Percentiles rank a stretch among this genome's conserved stretches.
Evolutionary conservation across 192 early-diverging fungal genomes (phyloP).

Genomic region (Mortierella hygrophila): DNA sequence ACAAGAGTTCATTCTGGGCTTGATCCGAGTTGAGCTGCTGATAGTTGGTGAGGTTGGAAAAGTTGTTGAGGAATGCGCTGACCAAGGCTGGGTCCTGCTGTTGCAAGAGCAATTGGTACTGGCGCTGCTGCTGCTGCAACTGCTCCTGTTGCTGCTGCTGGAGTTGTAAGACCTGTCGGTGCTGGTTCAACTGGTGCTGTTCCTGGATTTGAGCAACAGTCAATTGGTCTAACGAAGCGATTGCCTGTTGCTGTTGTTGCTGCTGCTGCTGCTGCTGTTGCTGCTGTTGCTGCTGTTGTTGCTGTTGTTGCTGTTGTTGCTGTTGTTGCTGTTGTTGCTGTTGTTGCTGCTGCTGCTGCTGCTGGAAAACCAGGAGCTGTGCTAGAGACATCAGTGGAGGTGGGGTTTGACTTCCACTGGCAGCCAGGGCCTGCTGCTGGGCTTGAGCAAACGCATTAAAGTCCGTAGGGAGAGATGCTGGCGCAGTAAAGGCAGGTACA

Average conservation of each 20-base stretch:
- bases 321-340: too few relatives aligned
- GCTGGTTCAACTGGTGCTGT: slow-evolving; percentile 19
- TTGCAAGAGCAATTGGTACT: slow-evolving; percentile 19
- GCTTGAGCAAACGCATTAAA: slow-evolving; percentile 41
- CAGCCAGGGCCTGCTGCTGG: slow-evolving; percentile 24
- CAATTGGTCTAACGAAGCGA: slow-evolving; percentile 8
- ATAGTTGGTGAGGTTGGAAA: slow-evolving; percentile 44
- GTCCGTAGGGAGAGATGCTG: slow-evolving; percentile 36
- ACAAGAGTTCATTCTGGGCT: slow-evolving; percentile 41
- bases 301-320: slow-evolving; percentile 8
- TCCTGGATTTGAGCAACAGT: slow-evolving; percentile 24
- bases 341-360: slow-evolving; percentile 17
- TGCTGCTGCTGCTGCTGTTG: slow-evolving; percentile 9
- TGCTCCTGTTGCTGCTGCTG: background rate
- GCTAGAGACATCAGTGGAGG: slow-evolving; percentile 36
- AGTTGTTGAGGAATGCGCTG: slow-evolving; percentile 32
- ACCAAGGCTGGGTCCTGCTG: slow-evolving; percentile 35
- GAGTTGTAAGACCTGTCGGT: slow-evolving; percentile 13
- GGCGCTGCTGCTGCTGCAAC: slow-evolving; percentile 26
- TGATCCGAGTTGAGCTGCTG: slow-evolving; percentile 54
- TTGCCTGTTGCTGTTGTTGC: background rate
- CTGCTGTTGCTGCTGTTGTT: slow-evolving; percentile 6
- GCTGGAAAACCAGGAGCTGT: slow-evolving; percentile 35
- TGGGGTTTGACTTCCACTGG: slow-evolving; percentile 13
- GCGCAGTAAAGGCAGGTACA: slow-evolving; percentile 24